Evolutionary conservation across 2,329 filamentous ascomycete genomes (phyloP).

Genomic region (Parafenestella ontariensis): DNA sequence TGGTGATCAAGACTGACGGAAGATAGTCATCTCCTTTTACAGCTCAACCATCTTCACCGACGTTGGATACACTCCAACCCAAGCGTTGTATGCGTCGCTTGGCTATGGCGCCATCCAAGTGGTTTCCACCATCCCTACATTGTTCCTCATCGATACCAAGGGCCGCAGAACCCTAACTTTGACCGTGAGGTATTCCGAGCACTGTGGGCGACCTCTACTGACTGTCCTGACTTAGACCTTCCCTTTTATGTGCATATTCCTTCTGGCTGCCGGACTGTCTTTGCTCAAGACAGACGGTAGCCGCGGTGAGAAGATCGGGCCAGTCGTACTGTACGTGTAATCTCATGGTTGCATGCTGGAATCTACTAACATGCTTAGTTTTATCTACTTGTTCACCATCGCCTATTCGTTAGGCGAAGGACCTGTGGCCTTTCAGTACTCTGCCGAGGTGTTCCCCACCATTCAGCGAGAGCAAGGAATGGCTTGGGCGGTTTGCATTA

Average conservation of each 20-base stretch:
- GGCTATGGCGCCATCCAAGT: constrained; percentile 48
- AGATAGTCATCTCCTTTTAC: constrained; percentile 71
- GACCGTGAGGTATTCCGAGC: not conserved
- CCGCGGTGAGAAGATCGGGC: constrained; percentile 37
- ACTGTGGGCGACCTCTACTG: not conserved
- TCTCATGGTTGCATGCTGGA: not conserved
- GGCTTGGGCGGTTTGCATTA: constrained; percentile 51
- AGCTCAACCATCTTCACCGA: constrained; percentile 76
- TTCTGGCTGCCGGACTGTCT: constrained; percentile 46
- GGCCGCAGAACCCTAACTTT: constrained; percentile 36
- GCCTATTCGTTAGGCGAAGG: constrained; percentile 48
- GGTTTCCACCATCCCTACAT: constrained; percentile 45
- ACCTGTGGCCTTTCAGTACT: constrained; percentile 60
- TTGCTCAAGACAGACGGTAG: constrained; percentile 34
- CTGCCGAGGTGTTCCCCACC: constrained; percentile 48
- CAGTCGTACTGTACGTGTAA: constrained; percentile 12
- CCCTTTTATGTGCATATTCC: constrained; percentile 47
- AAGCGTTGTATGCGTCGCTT: constrained; percentile 47
- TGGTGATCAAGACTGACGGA: not conserved
- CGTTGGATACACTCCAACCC: constrained; percentile 32
- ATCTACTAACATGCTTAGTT: constrained; percentile 2
- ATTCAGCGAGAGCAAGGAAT: constrained; percentile 52
- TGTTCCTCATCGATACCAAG: constrained; percentile 50
- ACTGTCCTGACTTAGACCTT: constrained; percentile 41
- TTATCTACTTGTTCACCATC: constrained; percentile 48